These are phyloP conservation scores for Cinnamomum chago DNA, from an alignment of 164 flowering plant species.

Conservation along the genomic window DNA sequence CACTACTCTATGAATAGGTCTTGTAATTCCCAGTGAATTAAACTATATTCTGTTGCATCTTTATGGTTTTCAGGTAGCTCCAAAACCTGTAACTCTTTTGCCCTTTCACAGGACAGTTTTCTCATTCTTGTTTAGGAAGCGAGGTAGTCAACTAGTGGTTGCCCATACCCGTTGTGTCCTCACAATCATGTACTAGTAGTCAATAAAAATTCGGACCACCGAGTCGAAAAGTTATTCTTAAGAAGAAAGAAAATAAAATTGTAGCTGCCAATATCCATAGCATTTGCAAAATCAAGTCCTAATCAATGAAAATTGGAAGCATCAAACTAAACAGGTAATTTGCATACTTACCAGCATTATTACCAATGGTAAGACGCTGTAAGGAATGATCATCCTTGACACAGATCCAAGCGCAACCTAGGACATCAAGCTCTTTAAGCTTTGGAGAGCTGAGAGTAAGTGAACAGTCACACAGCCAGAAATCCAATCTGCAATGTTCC, in stretches of 20 bases:
- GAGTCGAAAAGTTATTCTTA: no score
- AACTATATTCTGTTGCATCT: no score
- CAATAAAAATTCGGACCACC: background rate
- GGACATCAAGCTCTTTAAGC: constrained; percentile 58
- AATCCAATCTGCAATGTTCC: constrained; percentile 72
- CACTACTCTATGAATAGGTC: no score
- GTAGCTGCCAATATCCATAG: background rate
- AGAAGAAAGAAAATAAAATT: background rate
- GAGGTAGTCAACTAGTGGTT: no score
- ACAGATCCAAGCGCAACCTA: constrained; percentile 74
- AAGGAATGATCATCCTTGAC: constrained; percentile 46
- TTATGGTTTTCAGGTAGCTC: no score
- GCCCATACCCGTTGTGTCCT: no score
- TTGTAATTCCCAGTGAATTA: no score
- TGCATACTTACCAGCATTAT: constrained; percentile 52
- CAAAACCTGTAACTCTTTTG: no score
- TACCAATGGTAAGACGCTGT: constrained; percentile 55
- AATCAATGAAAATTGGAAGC: background rate
- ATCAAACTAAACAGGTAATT: no score
- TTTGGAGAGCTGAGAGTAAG: constrained; percentile 47
- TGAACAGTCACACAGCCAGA: constrained; percentile 59
- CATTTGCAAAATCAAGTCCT: background rate
- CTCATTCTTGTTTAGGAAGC: no score
- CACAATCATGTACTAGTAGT: no score
- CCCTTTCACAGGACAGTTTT: no score